Conservation (phyloP, 257 asterid species). For the Plantago major region DNA sequence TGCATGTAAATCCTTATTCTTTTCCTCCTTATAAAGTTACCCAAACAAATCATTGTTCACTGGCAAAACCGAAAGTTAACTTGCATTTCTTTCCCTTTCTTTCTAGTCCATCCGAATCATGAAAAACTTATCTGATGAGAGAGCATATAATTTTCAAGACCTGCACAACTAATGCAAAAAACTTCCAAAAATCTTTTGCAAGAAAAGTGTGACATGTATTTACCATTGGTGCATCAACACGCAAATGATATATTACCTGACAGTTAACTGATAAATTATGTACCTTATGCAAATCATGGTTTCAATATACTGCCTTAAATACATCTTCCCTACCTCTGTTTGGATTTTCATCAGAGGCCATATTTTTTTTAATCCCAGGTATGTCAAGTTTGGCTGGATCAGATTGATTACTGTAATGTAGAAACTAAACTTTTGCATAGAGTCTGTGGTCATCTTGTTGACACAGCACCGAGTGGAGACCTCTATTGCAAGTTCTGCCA, state of each 20-base stretch:
- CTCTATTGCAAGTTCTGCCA: conserved; percentile 65
- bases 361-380: conserved; percentile 37
- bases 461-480: conserved; percentile 33
- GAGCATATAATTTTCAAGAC: neutral
- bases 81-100: neutral
- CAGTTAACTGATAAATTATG: too few relatives aligned
- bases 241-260: too few relatives aligned
- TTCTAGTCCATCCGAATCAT: conserved; percentile 1
- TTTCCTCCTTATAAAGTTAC: neutral
- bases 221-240: too few relatives aligned
- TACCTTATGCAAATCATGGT: too few relatives aligned
- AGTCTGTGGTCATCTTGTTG: conserved; percentile 58
- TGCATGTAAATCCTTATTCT: neutral
- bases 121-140: neutral
- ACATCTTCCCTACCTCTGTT: too few relatives aligned
- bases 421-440: conserved; percentile 62
- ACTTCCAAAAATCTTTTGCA: too few relatives aligned
- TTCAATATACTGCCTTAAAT: too few relatives aligned
- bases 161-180: too few relatives aligned
- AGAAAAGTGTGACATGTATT: too few relatives aligned
- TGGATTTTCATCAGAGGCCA: too few relatives aligned
- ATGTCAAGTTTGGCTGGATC: conserved; percentile 82
- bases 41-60: neutral
- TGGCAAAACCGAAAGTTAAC: neutral
- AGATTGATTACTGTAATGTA: conserved; percentile 61